phyloP scores from a whole-genome alignment of 129 eudicot species.

The Dittrichia graveolens region DNA sequence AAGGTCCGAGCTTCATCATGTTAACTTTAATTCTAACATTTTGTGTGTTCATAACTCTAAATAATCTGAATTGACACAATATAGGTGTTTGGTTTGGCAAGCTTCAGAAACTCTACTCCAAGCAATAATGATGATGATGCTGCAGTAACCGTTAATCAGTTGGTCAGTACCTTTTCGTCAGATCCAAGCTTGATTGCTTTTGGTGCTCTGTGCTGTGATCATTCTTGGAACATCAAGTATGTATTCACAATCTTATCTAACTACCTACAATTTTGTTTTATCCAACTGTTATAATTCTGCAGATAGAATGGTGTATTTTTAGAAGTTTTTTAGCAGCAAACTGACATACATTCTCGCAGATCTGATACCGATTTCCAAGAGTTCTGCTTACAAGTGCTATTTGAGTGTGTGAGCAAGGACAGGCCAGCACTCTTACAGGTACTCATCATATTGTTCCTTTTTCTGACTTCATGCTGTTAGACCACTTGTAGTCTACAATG shows the following conservation, averaged over 20 bases:
- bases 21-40: background rate
- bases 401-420: conserved; percentile 98
- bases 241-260: background rate
- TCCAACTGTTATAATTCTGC: background rate
- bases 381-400: conserved; percentile 92
- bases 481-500: too few relatives aligned
- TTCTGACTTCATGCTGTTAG: too few relatives aligned
- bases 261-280: too few relatives aligned
- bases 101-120: conserved; percentile 48
- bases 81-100: conserved; percentile 80
- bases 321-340: conserved; percentile 1
- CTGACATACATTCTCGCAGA: conserved; percentile 47
- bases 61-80: conserved; percentile 9
- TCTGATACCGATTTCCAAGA: conserved; percentile 80
- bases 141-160: conserved; percentile 72
- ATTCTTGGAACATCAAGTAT: conserved; percentile 76
- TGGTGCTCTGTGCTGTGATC: conserved; percentile 87
- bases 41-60: background rate
- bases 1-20: conserved; percentile 52
- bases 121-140: conserved; percentile 42
- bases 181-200: conserved; percentile 97
- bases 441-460: background rate
- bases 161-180: conserved; percentile 94
- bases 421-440: conserved; percentile 96
- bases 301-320: conserved; percentile 7